Percentiles rank a stretch among this genome's conserved stretches.
phyloP scores from a whole-genome alignment of 805 yeast genomes.

The Teunomyces panamensis region DNA sequence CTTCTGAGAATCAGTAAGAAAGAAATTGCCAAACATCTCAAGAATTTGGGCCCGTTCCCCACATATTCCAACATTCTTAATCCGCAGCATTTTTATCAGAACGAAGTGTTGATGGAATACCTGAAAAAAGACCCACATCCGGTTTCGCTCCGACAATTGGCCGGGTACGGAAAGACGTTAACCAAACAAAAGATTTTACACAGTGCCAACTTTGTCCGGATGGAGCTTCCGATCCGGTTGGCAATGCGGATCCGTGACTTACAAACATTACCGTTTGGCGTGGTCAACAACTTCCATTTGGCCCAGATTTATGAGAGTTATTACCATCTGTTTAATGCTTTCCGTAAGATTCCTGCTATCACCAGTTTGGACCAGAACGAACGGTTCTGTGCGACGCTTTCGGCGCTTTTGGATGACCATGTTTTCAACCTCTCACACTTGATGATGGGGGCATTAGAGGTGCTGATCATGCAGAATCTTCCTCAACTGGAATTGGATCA shows the following conservation, averaged over 20 bases:
- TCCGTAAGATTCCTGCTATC: slow-evolving; percentile 70
- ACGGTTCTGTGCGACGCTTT: slow-evolving; percentile 62
- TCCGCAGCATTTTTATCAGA: slow-evolving; percentile 84
- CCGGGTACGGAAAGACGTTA: slow-evolving; percentile 79
- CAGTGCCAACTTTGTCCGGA: slow-evolving; percentile 84
- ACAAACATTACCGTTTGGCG: slow-evolving; percentile 79
- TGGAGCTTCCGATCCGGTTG: slow-evolving; percentile 80
- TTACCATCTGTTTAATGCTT: slow-evolving; percentile 81
- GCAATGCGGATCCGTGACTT: slow-evolving; percentile 77
- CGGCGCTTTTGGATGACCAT: slow-evolving; percentile 71
- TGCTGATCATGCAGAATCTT: slow-evolving; percentile 55
- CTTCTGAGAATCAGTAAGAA: slow-evolving; percentile 30
- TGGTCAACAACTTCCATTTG: slow-evolving; percentile 81
- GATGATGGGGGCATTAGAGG: slow-evolving; percentile 90
- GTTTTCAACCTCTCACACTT: slow-evolving; percentile 79
- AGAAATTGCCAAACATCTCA: slow-evolving; percentile 26
- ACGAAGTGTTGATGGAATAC: slow-evolving; percentile 63
- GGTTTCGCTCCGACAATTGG: slow-evolving; percentile 83
- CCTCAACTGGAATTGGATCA: slow-evolving; percentile 65
- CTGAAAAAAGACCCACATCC: slow-evolving; percentile 74
- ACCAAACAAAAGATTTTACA: slow-evolving; percentile 73
- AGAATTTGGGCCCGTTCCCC: slow-evolving; percentile 41
- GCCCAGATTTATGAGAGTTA: slow-evolving; percentile 87
- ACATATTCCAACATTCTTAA: slow-evolving; percentile 39
- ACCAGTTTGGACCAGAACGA: slow-evolving; percentile 72